Percentiles rank a stretch among this genome's conserved stretches.
Conservation (phyloP, 164 flowering plant genomes). For the Pachysandra terminalis region DNA sequence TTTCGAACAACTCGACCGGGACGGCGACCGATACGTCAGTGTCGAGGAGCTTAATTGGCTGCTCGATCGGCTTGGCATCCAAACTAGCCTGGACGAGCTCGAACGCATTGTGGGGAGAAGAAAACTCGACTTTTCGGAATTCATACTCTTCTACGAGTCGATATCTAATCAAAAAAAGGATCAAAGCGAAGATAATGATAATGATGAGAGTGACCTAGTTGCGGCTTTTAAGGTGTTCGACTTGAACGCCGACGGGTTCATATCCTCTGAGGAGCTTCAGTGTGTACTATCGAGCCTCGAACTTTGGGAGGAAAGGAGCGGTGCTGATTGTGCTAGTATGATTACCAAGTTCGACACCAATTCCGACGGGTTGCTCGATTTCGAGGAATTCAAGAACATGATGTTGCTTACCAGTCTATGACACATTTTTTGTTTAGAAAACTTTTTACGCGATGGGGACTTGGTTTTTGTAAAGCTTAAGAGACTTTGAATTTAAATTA, state of each 20-base stretch:
- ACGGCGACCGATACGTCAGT: constrained; percentile 42
- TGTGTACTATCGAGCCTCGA: constrained; percentile 39
- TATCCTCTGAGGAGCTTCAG: constrained; percentile 48
- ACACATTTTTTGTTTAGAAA: too few relatives aligned
- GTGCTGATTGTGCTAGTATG: constrained; percentile 36
- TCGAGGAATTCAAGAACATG: constrained; percentile 50
- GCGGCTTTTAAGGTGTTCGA: constrained; percentile 60
- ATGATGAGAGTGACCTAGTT: constrained; percentile 21
- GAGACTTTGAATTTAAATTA: too few relatives aligned
- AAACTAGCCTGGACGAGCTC: constrained; percentile 28
- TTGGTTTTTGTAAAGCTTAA: too few relatives aligned
- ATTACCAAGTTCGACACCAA: constrained; percentile 38
- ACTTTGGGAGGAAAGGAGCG: constrained; percentile 30
- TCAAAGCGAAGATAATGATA: constrained; percentile 9
- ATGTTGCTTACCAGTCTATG: constrained; percentile 9
- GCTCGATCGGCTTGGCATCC: constrained; percentile 30
- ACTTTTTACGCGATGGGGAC: too few relatives aligned
- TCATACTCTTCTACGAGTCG: constrained; percentile 36
- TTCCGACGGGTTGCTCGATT: constrained; percentile 47
- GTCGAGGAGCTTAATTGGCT: constrained; percentile 48
- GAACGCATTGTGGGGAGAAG: constrained; percentile 24
- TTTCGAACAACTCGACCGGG: constrained; percentile 42
- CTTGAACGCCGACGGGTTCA: constrained; percentile 47
- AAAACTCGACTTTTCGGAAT: constrained; percentile 33
- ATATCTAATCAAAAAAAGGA: constrained; percentile 6